Base-by-base conservation (phyloP, 2,329 filamentous ascomycete species). In the Phaeosphaeriaceae sp. region DNA sequence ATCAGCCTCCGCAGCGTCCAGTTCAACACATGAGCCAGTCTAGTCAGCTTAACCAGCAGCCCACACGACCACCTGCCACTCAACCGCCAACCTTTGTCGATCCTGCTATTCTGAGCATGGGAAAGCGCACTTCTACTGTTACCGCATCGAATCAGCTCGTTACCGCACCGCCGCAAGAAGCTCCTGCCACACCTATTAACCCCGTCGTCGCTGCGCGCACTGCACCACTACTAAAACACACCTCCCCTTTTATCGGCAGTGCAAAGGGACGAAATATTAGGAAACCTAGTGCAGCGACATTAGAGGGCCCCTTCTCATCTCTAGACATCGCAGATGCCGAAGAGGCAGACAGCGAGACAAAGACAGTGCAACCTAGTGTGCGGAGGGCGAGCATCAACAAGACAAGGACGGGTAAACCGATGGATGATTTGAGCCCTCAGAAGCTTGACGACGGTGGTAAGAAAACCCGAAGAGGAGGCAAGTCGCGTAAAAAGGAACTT, bases 71-170 rank as follows among this genome's bases (percentile, higher is more conserved):
- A 32, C 56, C 64, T 20, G 49, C 60, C 28, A 49, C 50, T 61
- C 43, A 52, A 33, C 46, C 58, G 17, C 63, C 78, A 23, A 48
- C 61, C 0, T 91, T 94, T 64, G 81, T 87, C n/a, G 90, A 95
- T 63, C 90, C 90, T 9, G 90, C 90, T 3, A 95, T 95, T 46
- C 70, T 95, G 37, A 92, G 89, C 67, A 83, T 90, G 68, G 72
- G 72, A 16, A 78, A 71, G 51, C 60, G 63, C 63, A 52, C 72
- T 62, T 42, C 69, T 64, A 38, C 61, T 15, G 56, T 58, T 26
- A 58, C 57, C 42, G 48, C 62, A 3, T 46, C 50, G 12, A 53
- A 54, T 16, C 62, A 64, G 32, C 34, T 60, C 12, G 48, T 60
- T 26, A 45, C 59, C 34, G 57, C 61, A 23, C 56, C 58, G 18